Conservation (phyloP, 2,329 filamentous ascomycete species). For the Metarhizium sp. region DNA sequence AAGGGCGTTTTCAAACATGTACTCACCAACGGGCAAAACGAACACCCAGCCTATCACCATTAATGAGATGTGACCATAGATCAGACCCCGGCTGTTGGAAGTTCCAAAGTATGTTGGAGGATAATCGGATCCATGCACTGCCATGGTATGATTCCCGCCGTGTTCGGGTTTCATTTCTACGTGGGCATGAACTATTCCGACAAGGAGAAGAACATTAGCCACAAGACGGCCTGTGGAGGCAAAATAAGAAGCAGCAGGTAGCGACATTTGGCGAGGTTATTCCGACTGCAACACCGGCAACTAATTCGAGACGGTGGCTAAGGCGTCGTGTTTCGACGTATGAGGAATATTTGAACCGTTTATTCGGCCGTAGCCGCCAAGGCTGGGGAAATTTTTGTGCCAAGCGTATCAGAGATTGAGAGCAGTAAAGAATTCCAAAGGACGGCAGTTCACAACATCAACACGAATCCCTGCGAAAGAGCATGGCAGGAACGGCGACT, state of each 20-base stretch:
- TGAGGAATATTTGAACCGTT: background rate
- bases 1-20: background rate
- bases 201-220: background rate
- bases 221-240: background rate
- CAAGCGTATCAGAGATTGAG: background rate
- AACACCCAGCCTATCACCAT: conserved; percentile 68
- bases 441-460: background rate
- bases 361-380: background rate
- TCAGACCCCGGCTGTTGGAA: conserved; percentile 40
- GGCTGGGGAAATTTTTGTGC: background rate
- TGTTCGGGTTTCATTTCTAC: background rate
- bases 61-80: conserved; percentile 61
- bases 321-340: background rate
- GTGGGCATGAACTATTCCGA: background rate
- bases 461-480: background rate
- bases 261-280: background rate
- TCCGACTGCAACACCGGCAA: background rate
- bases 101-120: conserved; percentile 52
- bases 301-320: background rate
- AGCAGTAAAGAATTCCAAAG: background rate
- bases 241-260: background rate
- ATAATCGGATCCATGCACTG: conserved; percentile 13
- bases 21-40: conserved; percentile 61
- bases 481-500: background rate
- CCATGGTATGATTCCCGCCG: background rate